A percentile compares a stretch with the other conserved stretches of the same genome.
phyloP scores from a whole-genome alignment of 2,329 filamentous ascomycete species.

The Talaromyces atroroseus region DNA sequence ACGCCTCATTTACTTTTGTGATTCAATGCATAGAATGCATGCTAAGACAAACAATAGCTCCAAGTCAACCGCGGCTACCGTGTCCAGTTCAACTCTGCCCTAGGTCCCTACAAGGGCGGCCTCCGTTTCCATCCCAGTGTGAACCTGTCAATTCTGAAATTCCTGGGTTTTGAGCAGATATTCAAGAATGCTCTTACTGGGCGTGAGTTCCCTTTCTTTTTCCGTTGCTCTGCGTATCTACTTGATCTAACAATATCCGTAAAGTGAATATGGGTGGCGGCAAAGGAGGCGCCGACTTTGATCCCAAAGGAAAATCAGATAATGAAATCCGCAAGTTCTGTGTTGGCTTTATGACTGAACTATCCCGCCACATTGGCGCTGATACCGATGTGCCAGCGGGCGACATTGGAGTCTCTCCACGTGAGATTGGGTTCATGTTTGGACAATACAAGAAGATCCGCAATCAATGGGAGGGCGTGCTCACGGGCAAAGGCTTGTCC shows the following conservation, averaged over 20 bases:
- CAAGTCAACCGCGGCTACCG: constrained; percentile 94
- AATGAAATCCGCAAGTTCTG: constrained; percentile 97
- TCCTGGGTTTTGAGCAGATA: constrained; percentile 98
- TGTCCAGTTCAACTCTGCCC: constrained; percentile 96
- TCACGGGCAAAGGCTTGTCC: constrained; percentile 88
- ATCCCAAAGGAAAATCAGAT: constrained; percentile 97
- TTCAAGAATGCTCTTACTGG: constrained; percentile 99
- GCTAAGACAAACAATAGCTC: constrained; percentile 42
- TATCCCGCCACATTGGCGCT: constrained; percentile 91
- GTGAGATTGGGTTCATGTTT: constrained; percentile 93
- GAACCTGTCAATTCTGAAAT: constrained; percentile 73
- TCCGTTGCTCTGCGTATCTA: neutral
- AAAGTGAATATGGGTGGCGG: constrained; percentile 89
- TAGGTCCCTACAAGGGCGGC: constrained; percentile 97
- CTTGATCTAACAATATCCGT: neutral
- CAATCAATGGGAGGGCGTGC: constrained; percentile 90
- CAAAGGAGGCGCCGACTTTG: constrained; percentile 97
- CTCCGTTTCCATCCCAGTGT: constrained; percentile 83
- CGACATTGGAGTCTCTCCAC: constrained; percentile 88
- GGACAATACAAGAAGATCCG: constrained; percentile 83
- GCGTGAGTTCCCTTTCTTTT: constrained; percentile 51
- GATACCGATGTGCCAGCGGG: constrained; percentile 95
- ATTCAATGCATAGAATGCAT: neutral
- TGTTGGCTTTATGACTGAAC: constrained; percentile 90
- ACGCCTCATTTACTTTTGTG: constrained; percentile 13